A percentile compares a stretch with the other conserved stretches of the same genome.
Evolutionary conservation across 2,329 filamentous ascomycete species (phyloP).

Genomic region (Aspergillus pseudoviridinutans): DNA sequence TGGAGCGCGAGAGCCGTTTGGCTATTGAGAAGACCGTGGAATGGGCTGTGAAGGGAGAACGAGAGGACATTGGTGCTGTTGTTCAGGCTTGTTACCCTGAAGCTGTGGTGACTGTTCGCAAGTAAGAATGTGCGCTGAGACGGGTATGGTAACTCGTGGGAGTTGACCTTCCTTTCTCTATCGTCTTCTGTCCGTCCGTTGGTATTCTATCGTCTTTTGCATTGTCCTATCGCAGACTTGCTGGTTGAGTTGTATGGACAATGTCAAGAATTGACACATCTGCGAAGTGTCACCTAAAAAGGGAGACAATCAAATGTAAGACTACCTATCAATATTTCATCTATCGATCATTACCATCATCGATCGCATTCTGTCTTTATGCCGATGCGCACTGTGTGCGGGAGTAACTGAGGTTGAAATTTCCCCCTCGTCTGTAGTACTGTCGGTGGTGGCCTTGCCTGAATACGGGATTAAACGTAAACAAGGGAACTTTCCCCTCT

Average conservation of each 20-base stretch:
- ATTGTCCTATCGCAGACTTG: neutral
- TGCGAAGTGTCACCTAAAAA: neutral
- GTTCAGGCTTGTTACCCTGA: constrained; percentile 31
- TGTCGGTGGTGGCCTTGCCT: too few relatives aligned
- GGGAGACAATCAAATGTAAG: neutral
- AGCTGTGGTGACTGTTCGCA: constrained; percentile 28
- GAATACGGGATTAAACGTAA: too few relatives aligned
- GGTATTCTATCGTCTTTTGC: neutral
- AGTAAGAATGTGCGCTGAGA: constrained; percentile 18
- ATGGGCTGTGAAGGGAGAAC: constrained; percentile 37
- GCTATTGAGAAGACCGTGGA: constrained; percentile 41
- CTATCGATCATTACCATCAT: neutral
- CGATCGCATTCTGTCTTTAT: neutral
- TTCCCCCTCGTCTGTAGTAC: neutral
- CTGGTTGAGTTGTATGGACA: neutral
- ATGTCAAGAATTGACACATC: neutral
- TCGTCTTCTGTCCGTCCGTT: neutral
- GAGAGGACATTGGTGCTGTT: constrained; percentile 29
- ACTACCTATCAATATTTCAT: neutral
- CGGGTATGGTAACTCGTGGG: neutral
- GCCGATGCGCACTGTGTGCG: neutral
- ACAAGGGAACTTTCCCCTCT: neutral
- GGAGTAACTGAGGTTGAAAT: neutral
- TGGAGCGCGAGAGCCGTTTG: constrained; percentile 43
- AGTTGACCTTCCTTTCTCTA: neutral